Conservation (phyloP, 2,329 filamentous ascomycete genomes). For the Colletotrichum spaethianum region DNA sequence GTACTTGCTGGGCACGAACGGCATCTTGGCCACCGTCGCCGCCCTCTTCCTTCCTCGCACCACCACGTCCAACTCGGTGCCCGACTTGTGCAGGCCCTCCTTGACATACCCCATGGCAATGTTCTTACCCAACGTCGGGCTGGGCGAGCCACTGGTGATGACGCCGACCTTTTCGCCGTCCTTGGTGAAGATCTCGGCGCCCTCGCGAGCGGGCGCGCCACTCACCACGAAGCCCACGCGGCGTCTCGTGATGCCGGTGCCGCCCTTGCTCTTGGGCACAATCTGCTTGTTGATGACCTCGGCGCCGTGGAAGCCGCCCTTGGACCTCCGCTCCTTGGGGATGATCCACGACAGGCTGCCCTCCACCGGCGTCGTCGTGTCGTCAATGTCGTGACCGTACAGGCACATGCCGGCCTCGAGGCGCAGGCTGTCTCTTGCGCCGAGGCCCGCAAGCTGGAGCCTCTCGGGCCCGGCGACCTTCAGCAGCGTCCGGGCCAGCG, state of each 20-base stretch:
- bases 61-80: constrained; percentile 83
- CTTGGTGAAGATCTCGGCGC: constrained; percentile 80
- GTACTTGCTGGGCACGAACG: constrained; percentile 87
- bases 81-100: constrained; percentile 85
- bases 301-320: constrained; percentile 87
- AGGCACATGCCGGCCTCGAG: constrained; percentile 98
- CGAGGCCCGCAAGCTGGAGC: constrained; percentile 87
- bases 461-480: constrained; percentile 72
- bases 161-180: constrained; percentile 79
- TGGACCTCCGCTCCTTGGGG: constrained; percentile 78
- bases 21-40: constrained; percentile 88
- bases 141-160: constrained; percentile 92
- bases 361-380: constrained; percentile 75
- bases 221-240: constrained; percentile 87
- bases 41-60: constrained; percentile 83
- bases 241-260: constrained; percentile 77
- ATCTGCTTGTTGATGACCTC: constrained; percentile 84
- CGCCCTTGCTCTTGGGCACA: constrained; percentile 79
- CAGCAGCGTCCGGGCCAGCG: constrained; percentile 71
- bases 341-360: constrained; percentile 82
- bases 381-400: constrained; percentile 98
- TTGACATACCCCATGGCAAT: constrained; percentile 96
- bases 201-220: constrained; percentile 91
- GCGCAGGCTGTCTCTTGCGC: constrained; percentile 90
- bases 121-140: constrained; percentile 88